Base-by-base conservation (phyloP, 148 eudicot species). In the Salicornia ramosissima region DNA sequence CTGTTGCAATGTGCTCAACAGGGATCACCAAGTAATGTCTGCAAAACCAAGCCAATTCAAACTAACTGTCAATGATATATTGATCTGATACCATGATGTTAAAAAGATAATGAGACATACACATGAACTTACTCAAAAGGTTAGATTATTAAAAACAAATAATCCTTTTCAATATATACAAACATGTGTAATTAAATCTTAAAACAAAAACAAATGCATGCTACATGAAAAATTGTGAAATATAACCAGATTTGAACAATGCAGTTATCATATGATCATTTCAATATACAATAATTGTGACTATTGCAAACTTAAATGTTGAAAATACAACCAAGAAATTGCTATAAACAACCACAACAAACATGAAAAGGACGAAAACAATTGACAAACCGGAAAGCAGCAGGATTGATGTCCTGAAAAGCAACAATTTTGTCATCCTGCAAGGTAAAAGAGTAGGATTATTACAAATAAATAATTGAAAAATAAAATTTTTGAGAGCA, bases 1-100 rank as follows among this genome's bases (percentile, higher is more conserved):
- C 98, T 0, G 95, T 88, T 36, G 87, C 81, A 77, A 90, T 90
- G 79, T 93, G 98, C 67, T 88, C 83, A 65, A 84, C 68, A 50
- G 98, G 92, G 71, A 93, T 85, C 53, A 93, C 95, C 86, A 90
- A 80, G 79, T 93, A 93, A 83, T 92, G 96, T 79, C 96, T 91
- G 71, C 70, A 69, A 43, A 70, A 77, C 40, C 49, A 76, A 29
- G n/a, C 49, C 47, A 72, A 64, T 43, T 67, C 49, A 54, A 69
- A 28, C 40, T 15, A 29, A 3, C 9, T 50, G 8, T 36, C 40
- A 50, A 46, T 46, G 2, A 46, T 15, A 16, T 11, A 39, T 11
- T 4, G 2, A 46, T 46, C 18, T 13, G 16, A 13, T 1, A 13
- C 50, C 50, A 46, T 46, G 0, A 43, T 11, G 42, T 4, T 36